These are phyloP conservation scores for Citrus medica DNA, from an alignment of 345 rosid genomes.

Conservation along the genomic window DNA sequence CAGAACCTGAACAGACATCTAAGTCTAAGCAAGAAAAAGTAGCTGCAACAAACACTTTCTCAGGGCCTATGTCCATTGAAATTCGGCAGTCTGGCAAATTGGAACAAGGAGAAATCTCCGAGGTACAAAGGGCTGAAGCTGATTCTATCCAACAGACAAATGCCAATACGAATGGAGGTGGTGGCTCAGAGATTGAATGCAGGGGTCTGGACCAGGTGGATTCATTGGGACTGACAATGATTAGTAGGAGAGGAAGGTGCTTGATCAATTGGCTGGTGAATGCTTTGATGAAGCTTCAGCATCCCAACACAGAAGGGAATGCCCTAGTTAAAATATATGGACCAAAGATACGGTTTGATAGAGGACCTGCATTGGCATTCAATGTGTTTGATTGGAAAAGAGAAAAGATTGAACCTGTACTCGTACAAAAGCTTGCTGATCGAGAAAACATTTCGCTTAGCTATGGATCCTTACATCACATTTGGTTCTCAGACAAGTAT, in stretches of 20 bases:
- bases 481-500: conserved; percentile 58
- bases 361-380: conserved; percentile 89
- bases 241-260: conserved; percentile 74
- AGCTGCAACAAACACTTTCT: conserved; percentile 39
- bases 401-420: conserved; percentile 67
- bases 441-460: conserved; percentile 69
- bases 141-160: conserved; percentile 10
- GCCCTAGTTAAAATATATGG: conserved; percentile 73
- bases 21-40: conserved; percentile 14
- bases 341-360: conserved; percentile 73
- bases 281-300: conserved; percentile 77
- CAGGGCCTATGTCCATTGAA: conserved; percentile 37
- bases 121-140: conserved; percentile 16
- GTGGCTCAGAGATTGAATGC: conserved; percentile 41
- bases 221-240: conserved; percentile 53
- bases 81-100: conserved; percentile 13
- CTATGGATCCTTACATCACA: conserved; percentile 59
- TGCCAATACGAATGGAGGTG: conserved; percentile 1
- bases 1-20: conserved; percentile 21
- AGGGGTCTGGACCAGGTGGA: conserved; percentile 76
- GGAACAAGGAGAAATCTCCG: conserved; percentile 26
- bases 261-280: conserved; percentile 86
- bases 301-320: conserved; percentile 50
- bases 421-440: conserved; percentile 89
- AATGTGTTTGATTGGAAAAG: conserved; percentile 83